A percentile compares a stretch with the other conserved stretches of the same genome.
These are phyloP conservation scores for Fusarium domesticum DNA, from an alignment of 2,329 filamentous ascomycete genomes.

Conservation along the genomic window DNA sequence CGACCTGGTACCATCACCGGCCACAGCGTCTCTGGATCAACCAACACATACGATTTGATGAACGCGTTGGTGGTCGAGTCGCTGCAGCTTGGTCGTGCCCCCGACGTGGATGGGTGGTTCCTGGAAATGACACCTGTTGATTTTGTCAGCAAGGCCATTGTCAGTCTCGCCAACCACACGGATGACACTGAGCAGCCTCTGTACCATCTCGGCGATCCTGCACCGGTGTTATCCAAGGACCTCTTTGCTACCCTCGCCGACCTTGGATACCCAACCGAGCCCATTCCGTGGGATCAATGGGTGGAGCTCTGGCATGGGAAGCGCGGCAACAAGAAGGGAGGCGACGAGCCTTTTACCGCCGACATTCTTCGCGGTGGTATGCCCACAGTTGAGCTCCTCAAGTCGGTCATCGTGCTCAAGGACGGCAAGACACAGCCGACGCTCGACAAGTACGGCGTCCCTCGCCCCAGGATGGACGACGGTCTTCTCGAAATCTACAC, in stretches of 20 bases:
- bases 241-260: slow-evolving; percentile 63
- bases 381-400: slow-evolving; percentile 70
- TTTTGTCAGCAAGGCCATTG: slow-evolving; percentile 72
- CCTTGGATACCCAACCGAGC: slow-evolving; percentile 68
- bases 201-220: slow-evolving; percentile 73
- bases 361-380: slow-evolving; percentile 79
- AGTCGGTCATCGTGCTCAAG: slow-evolving; percentile 69
- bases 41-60: slow-evolving; percentile 75
- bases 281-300: slow-evolving; percentile 70
- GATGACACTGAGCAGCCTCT: slow-evolving; percentile 60
- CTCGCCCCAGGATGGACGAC: slow-evolving; percentile 66
- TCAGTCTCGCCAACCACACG: slow-evolving; percentile 64
- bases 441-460: slow-evolving; percentile 49
- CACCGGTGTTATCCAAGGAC: slow-evolving; percentile 61
- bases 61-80: slow-evolving; percentile 76
- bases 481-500: slow-evolving; percentile 74
- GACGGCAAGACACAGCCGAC: slow-evolving; percentile 65
- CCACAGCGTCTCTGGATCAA: slow-evolving; percentile 70
- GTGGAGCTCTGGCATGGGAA: slow-evolving; percentile 70
- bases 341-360: slow-evolving; percentile 70
- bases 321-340: slow-evolving; percentile 60
- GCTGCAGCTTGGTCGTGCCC: slow-evolving; percentile 66
- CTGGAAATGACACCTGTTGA: slow-evolving; percentile 84
- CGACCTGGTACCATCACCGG: slow-evolving; percentile 76
- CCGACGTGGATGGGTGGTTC: slow-evolving; percentile 70